phyloP scores from a whole-genome alignment of 2,329 filamentous ascomycete genomes.

The Knufia fluminis region DNA sequence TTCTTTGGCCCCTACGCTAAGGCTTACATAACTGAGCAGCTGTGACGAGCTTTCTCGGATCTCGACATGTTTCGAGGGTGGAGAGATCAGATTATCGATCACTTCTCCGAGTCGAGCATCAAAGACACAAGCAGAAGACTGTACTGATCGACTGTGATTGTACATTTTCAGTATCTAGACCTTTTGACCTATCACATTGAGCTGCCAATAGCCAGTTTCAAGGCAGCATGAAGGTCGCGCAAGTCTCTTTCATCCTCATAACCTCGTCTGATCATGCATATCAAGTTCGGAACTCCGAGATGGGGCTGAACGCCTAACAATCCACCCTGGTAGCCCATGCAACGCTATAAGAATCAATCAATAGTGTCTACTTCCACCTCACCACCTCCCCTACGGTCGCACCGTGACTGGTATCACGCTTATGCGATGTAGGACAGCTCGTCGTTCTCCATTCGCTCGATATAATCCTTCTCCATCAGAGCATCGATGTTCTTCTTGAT shows the following conservation, averaged over 20 bases:
- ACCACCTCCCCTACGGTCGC: neutral
- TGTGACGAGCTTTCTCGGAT: too few species aligned
- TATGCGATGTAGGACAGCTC: slow-evolving; percentile 90
- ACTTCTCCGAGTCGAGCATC: neutral
- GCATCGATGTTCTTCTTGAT: slow-evolving; percentile 99
- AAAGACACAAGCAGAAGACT: neutral
- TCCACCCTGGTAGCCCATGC: slow-evolving; percentile 5
- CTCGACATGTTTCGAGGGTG: too few species aligned
- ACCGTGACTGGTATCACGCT: slow-evolving; percentile 20
- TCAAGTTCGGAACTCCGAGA: neutral
- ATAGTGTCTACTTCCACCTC: neutral
- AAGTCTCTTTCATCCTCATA: neutral
- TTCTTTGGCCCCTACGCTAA: too few species aligned
- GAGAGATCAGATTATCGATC: too few species aligned
- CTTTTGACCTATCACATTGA: too few species aligned
- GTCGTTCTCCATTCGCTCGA: slow-evolving; percentile 89
- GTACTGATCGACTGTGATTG: neutral
- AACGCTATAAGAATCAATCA: neutral
- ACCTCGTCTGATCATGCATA: neutral
- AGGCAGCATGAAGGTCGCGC: neutral
- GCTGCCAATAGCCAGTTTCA: too few species aligned
- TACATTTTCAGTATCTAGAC: neutral
- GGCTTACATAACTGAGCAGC: too few species aligned
- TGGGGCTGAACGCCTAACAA: neutral
- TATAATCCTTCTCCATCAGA: slow-evolving; percentile 95